Evolutionary conservation across 1,139 yeast species (phyloP), one percentile per base, ranked within the genome.

Genomic region (Taphrina deformans): DNA sequence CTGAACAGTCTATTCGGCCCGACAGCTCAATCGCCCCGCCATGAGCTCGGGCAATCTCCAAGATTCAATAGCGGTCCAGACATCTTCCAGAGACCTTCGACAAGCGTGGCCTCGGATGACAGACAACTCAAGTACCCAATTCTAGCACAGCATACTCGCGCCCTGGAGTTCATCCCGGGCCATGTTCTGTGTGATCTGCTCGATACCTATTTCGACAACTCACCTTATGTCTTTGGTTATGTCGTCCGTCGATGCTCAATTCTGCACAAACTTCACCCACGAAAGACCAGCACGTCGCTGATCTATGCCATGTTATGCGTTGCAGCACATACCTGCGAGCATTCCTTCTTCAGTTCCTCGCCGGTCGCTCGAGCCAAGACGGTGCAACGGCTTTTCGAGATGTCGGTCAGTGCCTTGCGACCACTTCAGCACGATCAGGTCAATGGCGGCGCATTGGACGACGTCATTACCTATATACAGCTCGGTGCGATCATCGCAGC

Each of bases 401-500:
- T 74, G 35, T 72, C 75, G 2, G 70, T 74, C 48, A 68, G 71
- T 12, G 70, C 72, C 52, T 67, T 74, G 48, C 46, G 67, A 45
- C 70, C 71, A 0, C 53, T 69, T 7, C 61, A 66, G 31, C 68
- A 69, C 41, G 68, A 70, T 14, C 72, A 74, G 9, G 69, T 72
- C 51, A 71, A 73, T 6, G 70, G 71, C 12, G 77, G 75, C 6
- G 70, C 74, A 0, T 70, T 78, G 45, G 81, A 79, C 67, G 81
- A 78, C 60, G 76, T 77, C 9, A 72, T 79, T 21, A 74, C 79
- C 2, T 72, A 74, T 31, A 70, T 76, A 7, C 80, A 78, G 66
- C 71, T 79, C 18, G 79, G 79, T 1, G 76, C 78, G 21, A 72
- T 77, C 23, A 76, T 77, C 66, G 78, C 80, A 1, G 77, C 80